phyloP scores from a whole-genome alignment of 2,329 filamentous ascomycete species.

The Claviceps paspali region DNA sequence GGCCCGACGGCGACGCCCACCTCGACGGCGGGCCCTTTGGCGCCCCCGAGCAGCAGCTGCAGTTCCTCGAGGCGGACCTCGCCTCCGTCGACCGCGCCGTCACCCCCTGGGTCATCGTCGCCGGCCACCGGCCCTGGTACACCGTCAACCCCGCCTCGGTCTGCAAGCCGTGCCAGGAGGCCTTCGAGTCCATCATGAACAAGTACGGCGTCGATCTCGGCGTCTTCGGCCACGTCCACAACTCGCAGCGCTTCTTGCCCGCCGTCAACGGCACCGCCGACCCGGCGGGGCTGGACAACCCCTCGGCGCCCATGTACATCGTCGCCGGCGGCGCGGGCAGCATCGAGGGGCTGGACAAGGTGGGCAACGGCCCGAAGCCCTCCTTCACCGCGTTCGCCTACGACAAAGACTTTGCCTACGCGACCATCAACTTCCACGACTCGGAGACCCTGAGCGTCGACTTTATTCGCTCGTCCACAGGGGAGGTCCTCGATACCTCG shows the following conservation, averaged over 20 bases:
- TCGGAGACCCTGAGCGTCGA: slow-evolving; percentile 30
- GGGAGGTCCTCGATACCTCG: slow-evolving; percentile 30
- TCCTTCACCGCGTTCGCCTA: slow-evolving; percentile 33
- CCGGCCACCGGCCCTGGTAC: slow-evolving; percentile 33
- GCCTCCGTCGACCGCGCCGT: slow-evolving; percentile 35
- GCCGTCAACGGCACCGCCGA: slow-evolving; percentile 21
- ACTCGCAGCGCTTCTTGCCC: slow-evolving; percentile 36
- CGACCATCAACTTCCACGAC: slow-evolving; percentile 30
- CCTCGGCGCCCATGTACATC: slow-evolving; percentile 18
- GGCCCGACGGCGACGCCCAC: slow-evolving; percentile 10
- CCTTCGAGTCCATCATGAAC: slow-evolving; percentile 39
- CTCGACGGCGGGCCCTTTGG: slow-evolving; percentile 36
- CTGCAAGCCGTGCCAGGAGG: slow-evolving; percentile 32
- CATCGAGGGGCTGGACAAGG: slow-evolving; percentile 32
- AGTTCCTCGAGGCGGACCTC: slow-evolving; percentile 39
- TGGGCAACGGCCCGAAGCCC: slow-evolving; percentile 24
- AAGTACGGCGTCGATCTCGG: slow-evolving; percentile 41
- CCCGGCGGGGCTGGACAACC: slow-evolving; percentile 21
- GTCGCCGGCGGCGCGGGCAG: slow-evolving; percentile 40
- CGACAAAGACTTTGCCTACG: slow-evolving; percentile 36
- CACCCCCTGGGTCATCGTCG: slow-evolving; percentile 6
- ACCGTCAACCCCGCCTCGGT: slow-evolving; percentile 17
- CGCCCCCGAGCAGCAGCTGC: slow-evolving; percentile 29
- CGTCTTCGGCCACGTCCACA: slow-evolving; percentile 43
- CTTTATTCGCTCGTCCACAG: slow-evolving; percentile 33